Percentiles rank a stretch among this genome's conserved stretches.
Conservation (phyloP, 495 filamentous ascomycete genomes). For the Ascodesmis nigricans region DNA sequence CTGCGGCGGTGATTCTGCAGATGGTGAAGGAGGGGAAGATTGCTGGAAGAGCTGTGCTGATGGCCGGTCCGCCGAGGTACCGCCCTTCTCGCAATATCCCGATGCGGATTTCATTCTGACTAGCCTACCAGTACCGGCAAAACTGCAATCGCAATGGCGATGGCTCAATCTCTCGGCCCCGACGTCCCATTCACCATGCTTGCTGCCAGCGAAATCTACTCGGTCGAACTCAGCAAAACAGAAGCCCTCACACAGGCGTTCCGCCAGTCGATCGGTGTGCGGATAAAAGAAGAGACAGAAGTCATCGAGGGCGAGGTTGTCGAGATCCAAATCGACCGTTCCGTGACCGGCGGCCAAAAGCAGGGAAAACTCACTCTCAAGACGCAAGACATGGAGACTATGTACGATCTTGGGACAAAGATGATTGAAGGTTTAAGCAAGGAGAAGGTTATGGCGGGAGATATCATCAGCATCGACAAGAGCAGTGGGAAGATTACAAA, state of each 20-base stretch:
- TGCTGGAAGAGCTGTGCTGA: slow-evolving; percentile 78
- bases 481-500: slow-evolving; percentile 95
- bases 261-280: slow-evolving; percentile 66
- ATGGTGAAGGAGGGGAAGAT: slow-evolving; percentile 89
- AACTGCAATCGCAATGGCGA: slow-evolving; percentile 81
- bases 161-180: slow-evolving; percentile 84
- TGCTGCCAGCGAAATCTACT: slow-evolving; percentile 91
- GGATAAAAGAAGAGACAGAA: slow-evolving; percentile 93
- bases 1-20: slow-evolving; percentile 85
- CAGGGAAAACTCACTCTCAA: slow-evolving; percentile 99
- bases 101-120: too few relatives aligned
- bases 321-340: slow-evolving; percentile 96
- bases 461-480: slow-evolving; percentile 96
- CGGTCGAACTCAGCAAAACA: slow-evolving; percentile 95
- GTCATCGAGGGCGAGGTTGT: slow-evolving; percentile 98
- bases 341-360: slow-evolving; percentile 91
- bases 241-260: slow-evolving; percentile 98
- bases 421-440: slow-evolving; percentile 98
- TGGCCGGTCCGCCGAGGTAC: slow-evolving; percentile 37
- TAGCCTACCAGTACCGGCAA: slow-evolving; percentile 86
- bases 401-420: slow-evolving; percentile 83
- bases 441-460: slow-evolving; percentile 83
- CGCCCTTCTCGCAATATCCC: too few relatives aligned
- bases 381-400: slow-evolving; percentile 98
- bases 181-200: slow-evolving; percentile 97